phyloP scores from a whole-genome alignment of 305 asterid genomes.

The Fraxinus latifolia region DNA sequence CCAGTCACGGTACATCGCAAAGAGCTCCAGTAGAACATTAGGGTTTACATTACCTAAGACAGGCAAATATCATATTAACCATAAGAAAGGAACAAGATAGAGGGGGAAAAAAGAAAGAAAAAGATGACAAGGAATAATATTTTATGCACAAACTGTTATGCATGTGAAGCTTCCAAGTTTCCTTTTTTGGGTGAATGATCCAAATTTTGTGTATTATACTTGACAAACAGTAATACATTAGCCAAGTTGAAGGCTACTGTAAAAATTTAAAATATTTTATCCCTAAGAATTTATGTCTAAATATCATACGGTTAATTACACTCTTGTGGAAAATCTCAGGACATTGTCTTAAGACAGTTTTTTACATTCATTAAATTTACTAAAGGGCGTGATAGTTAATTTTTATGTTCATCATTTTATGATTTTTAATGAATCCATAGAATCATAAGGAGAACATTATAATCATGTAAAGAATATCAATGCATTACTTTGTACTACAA shows the following conservation, averaged over 20 bases:
- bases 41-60: constrained; percentile 69
- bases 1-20: constrained; percentile 77
- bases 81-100: constrained; percentile 5
- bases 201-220: background rate
- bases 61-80: constrained; percentile 15
- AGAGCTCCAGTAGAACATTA: constrained; percentile 81
- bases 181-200: background rate
- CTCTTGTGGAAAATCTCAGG: background rate
- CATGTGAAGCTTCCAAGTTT: background rate
- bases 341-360: background rate
- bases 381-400: background rate
- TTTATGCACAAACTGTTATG: constrained; percentile 5
- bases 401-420: background rate
- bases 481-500: background rate
- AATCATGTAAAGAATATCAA: background rate
- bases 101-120: background rate
- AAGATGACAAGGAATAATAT: background rate
- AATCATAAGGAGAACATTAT: background rate
- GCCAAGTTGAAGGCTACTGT: background rate
- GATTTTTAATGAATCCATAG: background rate
- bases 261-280: background rate
- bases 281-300: background rate
- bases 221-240: background rate
- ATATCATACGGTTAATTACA: background rate
- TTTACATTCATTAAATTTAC: background rate